phyloP scores from a whole-genome alignment of 2,329 filamentous ascomycete species.

The Escovopsis sp. region DNA sequence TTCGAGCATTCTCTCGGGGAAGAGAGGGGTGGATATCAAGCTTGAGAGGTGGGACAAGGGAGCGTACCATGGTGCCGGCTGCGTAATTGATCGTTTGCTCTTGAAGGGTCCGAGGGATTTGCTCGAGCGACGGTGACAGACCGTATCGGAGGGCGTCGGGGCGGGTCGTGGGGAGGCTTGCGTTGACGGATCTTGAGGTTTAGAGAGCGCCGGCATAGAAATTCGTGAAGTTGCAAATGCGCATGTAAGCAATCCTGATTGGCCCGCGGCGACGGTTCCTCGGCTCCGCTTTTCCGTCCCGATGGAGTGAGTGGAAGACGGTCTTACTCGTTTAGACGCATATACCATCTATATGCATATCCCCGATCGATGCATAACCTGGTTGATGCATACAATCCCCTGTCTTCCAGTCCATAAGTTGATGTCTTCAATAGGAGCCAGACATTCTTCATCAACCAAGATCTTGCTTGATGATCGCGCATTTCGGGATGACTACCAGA shows the following conservation, averaged over 20 bases:
- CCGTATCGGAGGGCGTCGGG: constrained; percentile 13
- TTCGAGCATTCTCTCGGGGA: neutral
- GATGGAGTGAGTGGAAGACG: too few relatives aligned
- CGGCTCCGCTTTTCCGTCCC: constrained; percentile 4
- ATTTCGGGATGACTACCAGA: too few relatives aligned
- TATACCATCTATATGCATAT: too few relatives aligned
- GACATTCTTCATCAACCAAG: too few relatives aligned
- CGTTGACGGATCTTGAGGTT: constrained; percentile 12
- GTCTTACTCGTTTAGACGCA: too few relatives aligned
- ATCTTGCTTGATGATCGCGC: too few relatives aligned
- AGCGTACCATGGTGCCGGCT: constrained; percentile 23
- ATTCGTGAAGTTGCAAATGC: constrained; percentile 19
- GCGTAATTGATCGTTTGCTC: neutral
- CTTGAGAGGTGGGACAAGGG: too few relatives aligned
- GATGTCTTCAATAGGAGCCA: too few relatives aligned
- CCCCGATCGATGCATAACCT: too few relatives aligned
- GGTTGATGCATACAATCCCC: too few relatives aligned
- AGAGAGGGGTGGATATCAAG: neutral
- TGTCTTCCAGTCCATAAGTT: too few relatives aligned
- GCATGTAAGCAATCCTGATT: constrained; percentile 19
- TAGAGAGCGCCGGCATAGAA: constrained; percentile 17
- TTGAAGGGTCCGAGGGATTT: neutral
- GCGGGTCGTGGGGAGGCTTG: constrained; percentile 12
- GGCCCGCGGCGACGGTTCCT: constrained; percentile 8
- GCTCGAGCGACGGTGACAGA: constrained; percentile 11